A percentile compares a stretch with the other conserved stretches of the same genome.
These are phyloP conservation scores for Cylindrotheca fusiformis DNA, from an alignment of 108 stramenopile species.

Conservation along the genomic window DNA sequence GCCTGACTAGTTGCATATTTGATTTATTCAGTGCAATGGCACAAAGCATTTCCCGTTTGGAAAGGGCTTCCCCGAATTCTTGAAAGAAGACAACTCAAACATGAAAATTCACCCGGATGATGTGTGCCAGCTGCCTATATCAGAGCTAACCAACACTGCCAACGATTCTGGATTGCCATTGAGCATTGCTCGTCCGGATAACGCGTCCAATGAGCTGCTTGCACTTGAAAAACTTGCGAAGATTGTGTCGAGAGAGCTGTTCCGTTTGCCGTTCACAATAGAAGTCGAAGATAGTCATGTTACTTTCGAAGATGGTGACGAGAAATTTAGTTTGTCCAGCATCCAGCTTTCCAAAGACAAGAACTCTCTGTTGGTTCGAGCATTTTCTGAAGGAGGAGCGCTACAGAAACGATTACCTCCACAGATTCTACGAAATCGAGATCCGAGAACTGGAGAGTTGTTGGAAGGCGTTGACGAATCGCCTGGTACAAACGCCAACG, in stretches of 20 bases:
- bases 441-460: slow-evolving; percentile 72
- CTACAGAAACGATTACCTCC: slow-evolving; percentile 54
- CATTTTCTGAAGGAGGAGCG: slow-evolving; percentile 79
- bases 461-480: slow-evolving; percentile 21
- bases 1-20: slow-evolving; percentile 7
- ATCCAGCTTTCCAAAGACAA: slow-evolving; percentile 54
- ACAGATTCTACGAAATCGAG: slow-evolving; percentile 45
- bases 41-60: slow-evolving; percentile 86
- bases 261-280: slow-evolving; percentile 52
- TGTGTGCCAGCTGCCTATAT: slow-evolving; percentile 78
- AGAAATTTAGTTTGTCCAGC: slow-evolving; percentile 57
- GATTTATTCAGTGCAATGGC: slow-evolving; percentile 54
- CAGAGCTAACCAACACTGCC: slow-evolving; percentile 52
- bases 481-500: neutral
- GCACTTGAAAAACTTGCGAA: slow-evolving; percentile 60
- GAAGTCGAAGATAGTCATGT: slow-evolving; percentile 11
- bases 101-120: slow-evolving; percentile 27
- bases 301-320: slow-evolving; percentile 35
- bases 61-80: slow-evolving; percentile 33
- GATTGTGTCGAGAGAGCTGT: slow-evolving; percentile 66
- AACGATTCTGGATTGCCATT: slow-evolving; percentile 72
- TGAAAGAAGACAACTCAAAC: slow-evolving; percentile 6
- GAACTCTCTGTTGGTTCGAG: slow-evolving; percentile 46
- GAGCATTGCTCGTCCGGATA: slow-evolving; percentile 45
- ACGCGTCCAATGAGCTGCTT: slow-evolving; percentile 44